Evolutionary conservation across 805 yeast species (phyloP).

Genomic region (Torulaspora gathmanii): DNA sequence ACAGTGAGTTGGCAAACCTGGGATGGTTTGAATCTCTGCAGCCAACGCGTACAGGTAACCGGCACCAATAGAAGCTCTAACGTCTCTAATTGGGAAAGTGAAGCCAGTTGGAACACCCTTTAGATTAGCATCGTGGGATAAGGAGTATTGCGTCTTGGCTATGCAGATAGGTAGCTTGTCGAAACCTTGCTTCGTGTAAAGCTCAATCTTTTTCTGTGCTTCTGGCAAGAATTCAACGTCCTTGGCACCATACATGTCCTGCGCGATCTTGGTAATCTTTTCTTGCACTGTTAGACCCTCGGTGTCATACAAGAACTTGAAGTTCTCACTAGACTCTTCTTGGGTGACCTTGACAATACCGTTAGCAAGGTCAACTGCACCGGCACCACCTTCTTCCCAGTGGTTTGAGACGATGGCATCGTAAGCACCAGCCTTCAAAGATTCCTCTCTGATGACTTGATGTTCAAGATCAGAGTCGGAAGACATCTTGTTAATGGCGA

Average conservation of each 20-base stretch:
- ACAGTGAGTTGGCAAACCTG: slow-evolving; percentile 80
- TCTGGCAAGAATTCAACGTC: slow-evolving; percentile 63
- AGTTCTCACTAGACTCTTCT: slow-evolving; percentile 39
- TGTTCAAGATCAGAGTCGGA: slow-evolving; percentile 68
- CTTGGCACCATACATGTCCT: slow-evolving; percentile 73
- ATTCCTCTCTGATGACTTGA: slow-evolving; percentile 59
- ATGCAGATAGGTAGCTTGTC: slow-evolving; percentile 76
- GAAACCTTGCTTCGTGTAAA: slow-evolving; percentile 69
- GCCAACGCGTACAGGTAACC: slow-evolving; percentile 82
- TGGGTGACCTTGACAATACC: slow-evolving; percentile 63
- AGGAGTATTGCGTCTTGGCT: slow-evolving; percentile 81
- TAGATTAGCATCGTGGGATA: slow-evolving; percentile 75
- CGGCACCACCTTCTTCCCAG: slow-evolving; percentile 83
- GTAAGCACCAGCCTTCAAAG: slow-evolving; percentile 71
- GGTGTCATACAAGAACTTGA: slow-evolving; percentile 56
- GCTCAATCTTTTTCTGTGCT: slow-evolving; percentile 64
- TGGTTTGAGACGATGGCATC: slow-evolving; percentile 80
- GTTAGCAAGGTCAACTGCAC: slow-evolving; percentile 69
- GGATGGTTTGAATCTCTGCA: slow-evolving; percentile 81
- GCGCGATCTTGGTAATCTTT: slow-evolving; percentile 62
- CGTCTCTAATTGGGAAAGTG: slow-evolving; percentile 75
- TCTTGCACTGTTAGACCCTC: slow-evolving; percentile 58
- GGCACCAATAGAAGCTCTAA: slow-evolving; percentile 74
- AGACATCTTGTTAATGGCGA: slow-evolving; percentile 75
- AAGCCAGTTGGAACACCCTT: slow-evolving; percentile 82